Conservation (phyloP, 2,329 filamentous ascomycete species). For the Paecilomyces formosus region DNA sequence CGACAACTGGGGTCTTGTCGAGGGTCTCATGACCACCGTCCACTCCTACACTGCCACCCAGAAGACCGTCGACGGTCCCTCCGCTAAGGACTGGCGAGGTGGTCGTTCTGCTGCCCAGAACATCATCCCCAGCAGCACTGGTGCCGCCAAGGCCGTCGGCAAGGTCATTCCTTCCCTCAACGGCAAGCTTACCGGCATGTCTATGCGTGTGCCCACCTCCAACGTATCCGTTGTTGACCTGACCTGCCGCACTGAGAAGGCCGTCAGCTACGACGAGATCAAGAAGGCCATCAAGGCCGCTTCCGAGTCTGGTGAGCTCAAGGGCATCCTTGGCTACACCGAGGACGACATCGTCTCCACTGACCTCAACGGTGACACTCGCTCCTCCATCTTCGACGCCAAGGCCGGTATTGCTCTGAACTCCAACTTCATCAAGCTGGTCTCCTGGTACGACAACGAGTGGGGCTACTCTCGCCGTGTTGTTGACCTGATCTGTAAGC, state of each 20-base stretch:
- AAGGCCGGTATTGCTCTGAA: constrained; percentile 99
- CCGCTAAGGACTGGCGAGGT: constrained; percentile 98
- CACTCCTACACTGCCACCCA: constrained; percentile 99
- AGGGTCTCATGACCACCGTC: constrained; percentile 99
- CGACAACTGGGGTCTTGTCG: constrained; percentile 95
- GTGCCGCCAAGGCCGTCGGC: constrained; percentile 99
- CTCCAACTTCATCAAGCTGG: constrained; percentile 97
- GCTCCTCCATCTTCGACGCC: constrained; percentile 98
- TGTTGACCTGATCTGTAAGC: constrained; percentile 59
- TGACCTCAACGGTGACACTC: constrained; percentile 84
- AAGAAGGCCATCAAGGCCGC: constrained; percentile 86
- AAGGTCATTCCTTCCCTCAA: constrained; percentile 98
- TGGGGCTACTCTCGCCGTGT: constrained; percentile 99
- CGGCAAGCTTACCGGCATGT: constrained; percentile 99
- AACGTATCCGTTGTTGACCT: constrained; percentile 99
- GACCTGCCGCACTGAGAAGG: constrained; percentile 89
- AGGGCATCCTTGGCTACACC: constrained; percentile 89
- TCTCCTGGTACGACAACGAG: constrained; percentile 99
- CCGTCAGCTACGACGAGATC: constrained; percentile 68
- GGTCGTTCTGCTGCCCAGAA: constrained; percentile 98
- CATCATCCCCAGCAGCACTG: constrained; percentile 98
- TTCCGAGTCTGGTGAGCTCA: constrained; percentile 65
- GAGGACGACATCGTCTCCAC: constrained; percentile 95
- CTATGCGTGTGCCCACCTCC: constrained; percentile 96
- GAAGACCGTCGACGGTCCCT: constrained; percentile 98